Conservation (phyloP, 2,329 filamentous ascomycete species). For the Ceratocystis huliohia region DNA sequence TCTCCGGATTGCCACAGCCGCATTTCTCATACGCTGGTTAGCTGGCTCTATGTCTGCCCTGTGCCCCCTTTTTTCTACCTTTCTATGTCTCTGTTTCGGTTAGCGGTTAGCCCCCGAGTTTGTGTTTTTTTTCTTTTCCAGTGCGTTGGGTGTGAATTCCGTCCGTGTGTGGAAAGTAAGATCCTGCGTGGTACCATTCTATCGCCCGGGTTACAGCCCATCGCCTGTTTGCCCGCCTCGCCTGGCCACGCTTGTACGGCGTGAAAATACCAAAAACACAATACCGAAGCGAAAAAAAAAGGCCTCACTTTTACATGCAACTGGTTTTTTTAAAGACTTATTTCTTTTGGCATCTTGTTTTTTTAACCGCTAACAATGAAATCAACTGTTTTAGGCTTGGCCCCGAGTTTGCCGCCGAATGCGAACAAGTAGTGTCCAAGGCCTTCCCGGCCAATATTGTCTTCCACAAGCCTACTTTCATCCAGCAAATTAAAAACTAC, state of each 20-base stretch:
- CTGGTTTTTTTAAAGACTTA: not conserved
- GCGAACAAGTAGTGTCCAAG: slow-evolving; percentile 48
- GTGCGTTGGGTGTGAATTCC: not conserved
- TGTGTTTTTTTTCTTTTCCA: not conserved
- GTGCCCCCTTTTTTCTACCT: not conserved
- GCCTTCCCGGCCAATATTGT: slow-evolving; percentile 49
- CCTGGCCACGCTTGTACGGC: not conserved
- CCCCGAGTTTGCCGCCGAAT: slow-evolving; percentile 45
- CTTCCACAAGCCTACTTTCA: slow-evolving; percentile 50
- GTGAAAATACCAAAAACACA: not conserved
- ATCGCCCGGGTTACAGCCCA: not conserved
- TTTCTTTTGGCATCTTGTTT: slow-evolving; percentile 17
- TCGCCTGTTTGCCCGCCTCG: not conserved
- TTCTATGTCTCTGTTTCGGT: slow-evolving; percentile 2
- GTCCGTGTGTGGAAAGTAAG: not conserved
- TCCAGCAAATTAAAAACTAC: slow-evolving; percentile 46
- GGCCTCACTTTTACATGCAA: not conserved
- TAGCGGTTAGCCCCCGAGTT: not conserved
- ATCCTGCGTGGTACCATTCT: not conserved
- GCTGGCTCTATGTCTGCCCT: not conserved
- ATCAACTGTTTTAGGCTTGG: slow-evolving; percentile 32
- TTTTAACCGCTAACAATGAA: slow-evolving; percentile 21
- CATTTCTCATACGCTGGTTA: not conserved
- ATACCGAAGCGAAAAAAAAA: not conserved
- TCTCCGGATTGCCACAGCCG: slow-evolving; percentile 12